Conservation (phyloP, 345 rosid species). For the Jatropha curcas region DNA sequence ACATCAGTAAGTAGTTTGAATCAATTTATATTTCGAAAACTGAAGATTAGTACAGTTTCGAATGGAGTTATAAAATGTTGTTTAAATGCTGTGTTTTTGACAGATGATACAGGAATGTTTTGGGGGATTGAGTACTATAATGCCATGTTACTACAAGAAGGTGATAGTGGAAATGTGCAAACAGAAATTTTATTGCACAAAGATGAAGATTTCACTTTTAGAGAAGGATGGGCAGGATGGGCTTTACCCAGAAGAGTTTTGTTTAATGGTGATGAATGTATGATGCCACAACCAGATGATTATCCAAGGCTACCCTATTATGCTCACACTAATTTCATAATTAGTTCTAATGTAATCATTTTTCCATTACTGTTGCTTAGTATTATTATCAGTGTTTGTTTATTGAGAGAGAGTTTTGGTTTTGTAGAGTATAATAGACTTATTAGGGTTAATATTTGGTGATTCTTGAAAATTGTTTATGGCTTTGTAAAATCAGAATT, state of each 20-base stretch:
- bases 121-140: slow-evolving; percentile 79
- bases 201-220: slow-evolving; percentile 58
- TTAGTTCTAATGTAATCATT: slow-evolving; percentile 9
- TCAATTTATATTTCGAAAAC: too few relatives aligned
- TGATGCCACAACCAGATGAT: slow-evolving; percentile 77
- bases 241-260: slow-evolving; percentile 73
- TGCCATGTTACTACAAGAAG: slow-evolving; percentile 67
- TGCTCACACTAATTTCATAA: slow-evolving; percentile 14
- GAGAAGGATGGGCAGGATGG: slow-evolving; percentile 95
- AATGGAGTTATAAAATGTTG: background rate
- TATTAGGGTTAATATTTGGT: too few relatives aligned
- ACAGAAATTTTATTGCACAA: slow-evolving; percentile 66
- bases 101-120: slow-evolving; percentile 84
- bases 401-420: too few relatives aligned
- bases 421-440: too few relatives aligned
- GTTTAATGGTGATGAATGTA: slow-evolving; percentile 89
- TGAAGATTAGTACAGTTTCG: background rate
- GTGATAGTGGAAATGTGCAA: slow-evolving; percentile 63
- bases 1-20: slow-evolving; percentile 59
- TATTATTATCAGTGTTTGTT: too few relatives aligned
- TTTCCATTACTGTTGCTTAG: slow-evolving; percentile 13
- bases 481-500: too few relatives aligned
- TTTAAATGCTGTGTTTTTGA: too few relatives aligned
- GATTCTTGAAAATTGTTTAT: too few relatives aligned
- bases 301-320: slow-evolving; percentile 65